These are phyloP conservation scores for Elongisporangium anandrum DNA, from an alignment of 352 stramenopile genomes.

Conservation along the genomic window DNA sequence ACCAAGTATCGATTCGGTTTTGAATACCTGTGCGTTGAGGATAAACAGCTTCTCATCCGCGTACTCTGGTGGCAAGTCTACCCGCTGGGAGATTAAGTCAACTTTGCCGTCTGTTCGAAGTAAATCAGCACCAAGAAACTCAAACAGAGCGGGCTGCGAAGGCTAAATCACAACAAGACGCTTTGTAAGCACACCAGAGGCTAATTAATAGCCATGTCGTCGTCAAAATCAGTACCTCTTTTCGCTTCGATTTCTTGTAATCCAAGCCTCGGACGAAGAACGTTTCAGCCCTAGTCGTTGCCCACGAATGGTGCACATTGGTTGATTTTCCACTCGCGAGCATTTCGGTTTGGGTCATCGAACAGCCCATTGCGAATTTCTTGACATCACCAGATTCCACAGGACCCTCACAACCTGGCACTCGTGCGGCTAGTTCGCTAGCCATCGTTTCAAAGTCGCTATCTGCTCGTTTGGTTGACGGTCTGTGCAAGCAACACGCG, in stretches of 20 bases:
- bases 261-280: conserved; percentile 70
- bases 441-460: conserved; percentile 1
- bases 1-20: too few relatives aligned
- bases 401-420: neutral
- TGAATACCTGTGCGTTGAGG: conserved; percentile 70
- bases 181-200: neutral
- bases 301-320: conserved; percentile 53
- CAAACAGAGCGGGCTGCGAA: conserved; percentile 58
- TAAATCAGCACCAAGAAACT: conserved; percentile 75
- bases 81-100: conserved; percentile 68
- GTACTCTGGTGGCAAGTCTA: conserved; percentile 56
- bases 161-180: conserved; percentile 16
- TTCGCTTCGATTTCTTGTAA: conserved; percentile 81
- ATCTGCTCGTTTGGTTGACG: conserved; percentile 3
- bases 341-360: conserved; percentile 49
- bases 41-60: conserved; percentile 66
- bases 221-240: conserved; percentile 69
- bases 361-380: conserved; percentile 53
- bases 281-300: conserved; percentile 42
- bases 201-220: too few relatives aligned
- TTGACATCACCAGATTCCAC: conserved; percentile 11
- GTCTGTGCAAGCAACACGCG: conserved; percentile 52
- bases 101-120: conserved; percentile 66
- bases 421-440: neutral
- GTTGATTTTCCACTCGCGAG: conserved; percentile 38